phyloP scores from a whole-genome alignment of 495 filamentous ascomycete species.

The Aspergillus leporis region DNA sequence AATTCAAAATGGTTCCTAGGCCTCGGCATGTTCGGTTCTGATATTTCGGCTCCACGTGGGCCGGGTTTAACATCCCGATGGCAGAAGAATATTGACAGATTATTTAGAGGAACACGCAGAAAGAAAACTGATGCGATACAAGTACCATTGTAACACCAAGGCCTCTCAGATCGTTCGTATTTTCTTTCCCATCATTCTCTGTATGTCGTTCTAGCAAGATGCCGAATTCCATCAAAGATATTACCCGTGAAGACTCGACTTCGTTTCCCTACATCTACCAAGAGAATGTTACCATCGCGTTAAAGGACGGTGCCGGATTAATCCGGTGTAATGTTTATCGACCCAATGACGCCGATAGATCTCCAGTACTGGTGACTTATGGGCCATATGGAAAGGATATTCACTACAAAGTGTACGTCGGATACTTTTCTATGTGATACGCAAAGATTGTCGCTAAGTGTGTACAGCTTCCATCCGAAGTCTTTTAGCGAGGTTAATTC shows the following conservation, averaged over 20 bases:
- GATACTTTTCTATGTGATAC: neutral
- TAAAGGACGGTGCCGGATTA: conserved; percentile 36
- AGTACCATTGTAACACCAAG: neutral
- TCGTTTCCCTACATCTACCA: conserved; percentile 42
- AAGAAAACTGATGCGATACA: neutral
- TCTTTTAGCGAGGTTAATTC: conserved; percentile 53
- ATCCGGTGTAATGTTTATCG: conserved; percentile 45
- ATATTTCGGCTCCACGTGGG: conserved; percentile 40
- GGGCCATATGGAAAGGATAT: conserved; percentile 66
- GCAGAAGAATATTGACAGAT: neutral
- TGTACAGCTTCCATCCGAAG: conserved; percentile 31
- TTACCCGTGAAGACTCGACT: conserved; percentile 30
- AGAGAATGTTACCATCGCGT: conserved; percentile 35
- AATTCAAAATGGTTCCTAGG: neutral
- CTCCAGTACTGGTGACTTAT: conserved; percentile 44
- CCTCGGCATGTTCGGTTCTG: neutral
- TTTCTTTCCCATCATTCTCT: neutral
- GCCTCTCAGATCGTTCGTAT: neutral
- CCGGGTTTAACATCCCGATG: neutral
- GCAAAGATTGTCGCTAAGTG: conserved; percentile 4
- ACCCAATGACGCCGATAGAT: conserved; percentile 30
- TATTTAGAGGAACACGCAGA: neutral
- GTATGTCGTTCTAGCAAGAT: conserved; percentile 21
- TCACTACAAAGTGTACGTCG: conserved; percentile 29
- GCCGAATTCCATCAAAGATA: conserved; percentile 42